phyloP scores from a whole-genome alignment of 179 eudicot species.

The Silene vulgaris region DNA sequence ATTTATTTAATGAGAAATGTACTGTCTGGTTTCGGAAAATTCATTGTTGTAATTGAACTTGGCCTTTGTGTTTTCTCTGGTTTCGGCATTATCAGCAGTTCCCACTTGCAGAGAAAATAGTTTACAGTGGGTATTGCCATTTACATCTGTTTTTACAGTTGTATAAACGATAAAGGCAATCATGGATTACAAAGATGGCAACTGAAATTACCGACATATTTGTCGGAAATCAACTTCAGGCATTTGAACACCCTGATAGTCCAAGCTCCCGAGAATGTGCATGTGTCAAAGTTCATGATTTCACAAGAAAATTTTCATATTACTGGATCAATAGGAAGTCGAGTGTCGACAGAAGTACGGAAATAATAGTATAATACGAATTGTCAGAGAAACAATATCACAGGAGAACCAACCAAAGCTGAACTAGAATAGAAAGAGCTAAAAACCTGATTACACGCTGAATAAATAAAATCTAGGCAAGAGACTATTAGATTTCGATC shows the following conservation, averaged over 20 bases:
- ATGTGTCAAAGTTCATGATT: not conserved
- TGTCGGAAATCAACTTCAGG: not conserved
- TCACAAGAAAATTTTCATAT: too few relatives aligned
- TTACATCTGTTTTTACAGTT: not conserved
- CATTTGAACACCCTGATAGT: not conserved
- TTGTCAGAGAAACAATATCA: not conserved
- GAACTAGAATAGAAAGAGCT: too few relatives aligned
- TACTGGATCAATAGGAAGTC: too few relatives aligned
- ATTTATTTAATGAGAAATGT: not conserved
- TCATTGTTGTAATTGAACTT: not conserved
- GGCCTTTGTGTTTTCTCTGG: too few relatives aligned
- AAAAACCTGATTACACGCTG: too few relatives aligned
- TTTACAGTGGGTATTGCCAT: not conserved
- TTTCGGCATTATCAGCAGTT: too few relatives aligned
- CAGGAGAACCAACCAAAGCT: too few relatives aligned
- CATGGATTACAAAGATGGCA: not conserved
- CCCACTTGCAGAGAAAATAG: too few relatives aligned
- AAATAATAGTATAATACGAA: not conserved
- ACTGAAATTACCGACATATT: not conserved
- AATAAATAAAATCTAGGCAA: too few relatives aligned
- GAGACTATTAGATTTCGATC: not conserved
- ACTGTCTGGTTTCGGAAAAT: not conserved
- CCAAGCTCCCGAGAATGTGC: not conserved
- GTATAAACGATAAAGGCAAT: not conserved
- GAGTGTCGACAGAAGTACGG: not conserved